Conservation (phyloP, 2,329 filamentous ascomycete species). For the Incumbomyces lentus region DNA sequence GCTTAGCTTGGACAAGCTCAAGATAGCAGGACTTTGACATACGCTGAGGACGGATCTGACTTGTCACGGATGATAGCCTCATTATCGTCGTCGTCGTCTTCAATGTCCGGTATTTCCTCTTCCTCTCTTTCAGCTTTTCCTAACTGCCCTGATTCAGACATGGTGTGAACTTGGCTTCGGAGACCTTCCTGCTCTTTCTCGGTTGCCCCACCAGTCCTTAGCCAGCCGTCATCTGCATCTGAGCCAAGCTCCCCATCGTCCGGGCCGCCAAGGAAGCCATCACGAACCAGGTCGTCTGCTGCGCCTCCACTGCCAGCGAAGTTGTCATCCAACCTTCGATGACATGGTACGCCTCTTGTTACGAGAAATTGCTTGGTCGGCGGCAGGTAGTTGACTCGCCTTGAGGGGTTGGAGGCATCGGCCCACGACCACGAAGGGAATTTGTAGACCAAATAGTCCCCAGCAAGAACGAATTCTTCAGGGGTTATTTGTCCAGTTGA, state of each 20-base stretch:
- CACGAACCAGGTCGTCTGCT: conserved; percentile 75
- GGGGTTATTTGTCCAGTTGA: conserved; percentile 91
- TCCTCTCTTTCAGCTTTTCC: conserved; percentile 60
- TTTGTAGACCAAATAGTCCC: conserved; percentile 97
- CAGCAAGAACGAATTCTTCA: conserved; percentile 89
- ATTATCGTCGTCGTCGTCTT: conserved; percentile 86
- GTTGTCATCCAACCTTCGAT: conserved; percentile 81
- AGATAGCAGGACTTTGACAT: conserved; percentile 25
- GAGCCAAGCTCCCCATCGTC: conserved; percentile 36
- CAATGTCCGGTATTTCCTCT: conserved; percentile 88
- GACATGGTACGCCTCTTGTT: conserved; percentile 87
- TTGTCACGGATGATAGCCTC: conserved; percentile 88
- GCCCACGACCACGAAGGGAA: conserved; percentile 98
- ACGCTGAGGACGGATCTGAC: conserved; percentile 45
- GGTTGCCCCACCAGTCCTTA: conserved; percentile 70
- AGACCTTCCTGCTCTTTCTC: conserved; percentile 56
- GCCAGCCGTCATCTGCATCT: conserved; percentile 71
- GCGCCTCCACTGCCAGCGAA: conserved; percentile 81
- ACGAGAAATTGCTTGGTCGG: conserved; percentile 89
- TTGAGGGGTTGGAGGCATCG: conserved; percentile 69
- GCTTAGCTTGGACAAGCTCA: conserved; percentile 11
- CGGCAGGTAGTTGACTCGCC: conserved; percentile 72
- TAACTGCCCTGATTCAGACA: conserved; percentile 80
- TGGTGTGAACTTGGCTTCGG: conserved; percentile 70
- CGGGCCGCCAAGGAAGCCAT: conserved; percentile 51